Conservation (phyloP, 495 filamentous ascomycete species). For the Podospora conica region DNA sequence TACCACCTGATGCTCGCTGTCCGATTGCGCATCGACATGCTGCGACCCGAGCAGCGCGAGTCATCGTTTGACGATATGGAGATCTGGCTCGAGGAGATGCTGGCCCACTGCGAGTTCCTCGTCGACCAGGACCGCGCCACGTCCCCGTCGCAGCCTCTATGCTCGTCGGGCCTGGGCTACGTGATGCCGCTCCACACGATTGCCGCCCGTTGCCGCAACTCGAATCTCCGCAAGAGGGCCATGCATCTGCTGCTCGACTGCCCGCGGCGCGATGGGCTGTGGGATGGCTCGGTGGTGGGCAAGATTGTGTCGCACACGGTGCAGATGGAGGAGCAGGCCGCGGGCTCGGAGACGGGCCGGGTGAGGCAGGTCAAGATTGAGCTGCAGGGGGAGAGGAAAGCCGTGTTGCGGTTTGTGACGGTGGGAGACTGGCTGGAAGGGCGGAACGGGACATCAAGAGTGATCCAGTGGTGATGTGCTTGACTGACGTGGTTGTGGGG, state of each 20-base stretch:
- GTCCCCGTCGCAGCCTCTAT: neutral
- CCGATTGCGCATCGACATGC: slow-evolving; percentile 13
- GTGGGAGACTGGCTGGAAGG: slow-evolving; percentile 9
- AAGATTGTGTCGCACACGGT: slow-evolving; percentile 1
- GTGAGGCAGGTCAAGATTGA: slow-evolving; percentile 17
- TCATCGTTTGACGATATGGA: slow-evolving; percentile 11
- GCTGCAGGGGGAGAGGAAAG: slow-evolving; percentile 8
- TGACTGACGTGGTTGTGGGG: neutral
- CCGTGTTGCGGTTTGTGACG: slow-evolving; percentile 7
- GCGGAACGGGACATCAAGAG: neutral
- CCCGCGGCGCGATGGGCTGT: slow-evolving; percentile 9
- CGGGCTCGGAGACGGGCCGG: neutral
- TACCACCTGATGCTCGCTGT: slow-evolving; percentile 7
- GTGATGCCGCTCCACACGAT: slow-evolving; percentile 18
- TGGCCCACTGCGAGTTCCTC: slow-evolving; percentile 8
- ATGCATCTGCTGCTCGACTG: slow-evolving; percentile 1
- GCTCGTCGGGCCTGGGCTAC: slow-evolving; percentile 16
- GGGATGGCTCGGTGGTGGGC: slow-evolving; percentile 8
- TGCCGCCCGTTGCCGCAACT: slow-evolving; percentile 15
- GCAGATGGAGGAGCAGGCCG: slow-evolving; percentile 8
- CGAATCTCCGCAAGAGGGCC: slow-evolving; percentile 6
- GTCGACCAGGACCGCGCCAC: neutral
- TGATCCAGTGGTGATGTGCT: neutral
- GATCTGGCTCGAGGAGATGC: slow-evolving; percentile 8
- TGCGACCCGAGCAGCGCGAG: slow-evolving; percentile 14